A percentile compares a stretch with the other conserved stretches of the same genome.
These are phyloP conservation scores for Backusella psychrophila DNA, from an alignment of 192 early-diverging fungal species.

Conservation along the genomic window DNA sequence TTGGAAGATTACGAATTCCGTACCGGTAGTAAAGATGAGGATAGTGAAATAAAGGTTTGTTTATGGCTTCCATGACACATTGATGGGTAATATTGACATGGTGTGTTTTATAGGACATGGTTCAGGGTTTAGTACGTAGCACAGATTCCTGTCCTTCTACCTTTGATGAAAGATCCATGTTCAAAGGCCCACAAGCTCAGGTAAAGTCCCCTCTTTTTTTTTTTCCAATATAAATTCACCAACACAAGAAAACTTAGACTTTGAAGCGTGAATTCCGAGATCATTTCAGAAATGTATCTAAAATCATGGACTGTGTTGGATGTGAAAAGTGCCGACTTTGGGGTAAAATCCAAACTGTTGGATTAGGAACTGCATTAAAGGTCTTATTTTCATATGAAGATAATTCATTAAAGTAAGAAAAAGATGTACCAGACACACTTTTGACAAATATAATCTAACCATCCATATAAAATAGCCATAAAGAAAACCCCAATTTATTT, in stretches of 20 bases:
- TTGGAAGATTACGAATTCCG: conserved; percentile 74
- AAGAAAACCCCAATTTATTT: conserved; percentile 52
- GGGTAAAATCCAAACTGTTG: conserved; percentile 96
- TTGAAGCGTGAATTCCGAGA: conserved; percentile 88
- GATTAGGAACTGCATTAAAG: conserved; percentile 96
- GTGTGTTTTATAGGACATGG: conserved; percentile 40
- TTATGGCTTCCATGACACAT: neutral
- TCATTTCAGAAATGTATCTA: conserved; percentile 93
- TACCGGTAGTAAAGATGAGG: conserved; percentile 59
- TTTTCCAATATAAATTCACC: neutral
- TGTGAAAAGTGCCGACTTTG: conserved; percentile 99
- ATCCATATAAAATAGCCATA: conserved; percentile 30
- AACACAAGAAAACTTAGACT: conserved; percentile 30
- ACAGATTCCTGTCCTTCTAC: conserved; percentile 68
- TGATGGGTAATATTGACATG: neutral
- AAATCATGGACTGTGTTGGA: conserved; percentile 99
- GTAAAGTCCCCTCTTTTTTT: neutral
- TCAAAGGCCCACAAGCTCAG: conserved; percentile 61
- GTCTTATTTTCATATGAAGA: conserved; percentile 86
- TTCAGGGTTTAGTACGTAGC: conserved; percentile 56
- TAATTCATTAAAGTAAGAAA: conserved; percentile 50
- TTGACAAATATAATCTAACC: neutral
- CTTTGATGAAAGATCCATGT: conserved; percentile 91
- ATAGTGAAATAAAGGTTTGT: conserved; percentile 47
- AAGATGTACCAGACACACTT: neutral